A percentile compares a stretch with the other conserved stretches of the same genome.
Conservation (phyloP, 2,329 filamentous ascomycete species). For the Pseudogymnoascus sp. region DNA sequence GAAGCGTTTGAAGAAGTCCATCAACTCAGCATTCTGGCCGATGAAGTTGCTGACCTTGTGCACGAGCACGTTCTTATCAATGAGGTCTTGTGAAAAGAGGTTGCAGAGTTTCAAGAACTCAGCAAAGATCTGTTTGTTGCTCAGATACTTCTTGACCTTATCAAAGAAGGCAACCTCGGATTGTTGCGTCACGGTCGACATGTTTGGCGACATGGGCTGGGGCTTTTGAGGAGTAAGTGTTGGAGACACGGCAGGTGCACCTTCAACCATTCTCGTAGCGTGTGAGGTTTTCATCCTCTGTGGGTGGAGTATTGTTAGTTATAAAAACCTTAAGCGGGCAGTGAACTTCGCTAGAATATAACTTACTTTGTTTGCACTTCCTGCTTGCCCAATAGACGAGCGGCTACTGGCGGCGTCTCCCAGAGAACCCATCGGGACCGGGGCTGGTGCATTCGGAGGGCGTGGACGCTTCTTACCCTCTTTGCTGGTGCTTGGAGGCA, state of each 20-base stretch:
- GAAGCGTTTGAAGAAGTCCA: constrained; percentile 79
- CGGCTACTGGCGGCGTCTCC: constrained; percentile 23
- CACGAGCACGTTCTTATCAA: constrained; percentile 74
- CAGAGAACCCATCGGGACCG: constrained; percentile 22
- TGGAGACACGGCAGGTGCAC: constrained; percentile 53
- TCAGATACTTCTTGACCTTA: constrained; percentile 89
- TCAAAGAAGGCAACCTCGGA: constrained; percentile 95
- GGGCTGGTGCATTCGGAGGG: constrained; percentile 35
- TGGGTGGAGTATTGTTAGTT: not conserved
- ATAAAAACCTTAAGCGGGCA: not conserved
- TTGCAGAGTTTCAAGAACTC: constrained; percentile 98
- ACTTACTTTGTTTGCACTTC: constrained; percentile 44
- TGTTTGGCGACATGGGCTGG: constrained; percentile 72
- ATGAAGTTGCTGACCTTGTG: constrained; percentile 81
- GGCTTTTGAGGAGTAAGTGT: constrained; percentile 69
- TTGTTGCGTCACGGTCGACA: constrained; percentile 62
- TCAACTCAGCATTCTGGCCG: constrained; percentile 79
- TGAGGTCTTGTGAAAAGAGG: constrained; percentile 85
- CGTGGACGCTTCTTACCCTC: constrained; percentile 83
- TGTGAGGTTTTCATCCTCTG: constrained; percentile 72
- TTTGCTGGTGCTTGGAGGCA: constrained; percentile 70
- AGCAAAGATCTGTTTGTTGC: constrained; percentile 84
- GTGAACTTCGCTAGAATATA: not conserved
- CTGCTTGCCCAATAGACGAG: constrained; percentile 23
- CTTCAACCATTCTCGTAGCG: constrained; percentile 40